A percentile compares a stretch with the other conserved stretches of the same genome.
These are phyloP conservation scores for Wickerhamiella bombiphila DNA, from an alignment of 805 yeast species.

Conservation along the genomic window DNA sequence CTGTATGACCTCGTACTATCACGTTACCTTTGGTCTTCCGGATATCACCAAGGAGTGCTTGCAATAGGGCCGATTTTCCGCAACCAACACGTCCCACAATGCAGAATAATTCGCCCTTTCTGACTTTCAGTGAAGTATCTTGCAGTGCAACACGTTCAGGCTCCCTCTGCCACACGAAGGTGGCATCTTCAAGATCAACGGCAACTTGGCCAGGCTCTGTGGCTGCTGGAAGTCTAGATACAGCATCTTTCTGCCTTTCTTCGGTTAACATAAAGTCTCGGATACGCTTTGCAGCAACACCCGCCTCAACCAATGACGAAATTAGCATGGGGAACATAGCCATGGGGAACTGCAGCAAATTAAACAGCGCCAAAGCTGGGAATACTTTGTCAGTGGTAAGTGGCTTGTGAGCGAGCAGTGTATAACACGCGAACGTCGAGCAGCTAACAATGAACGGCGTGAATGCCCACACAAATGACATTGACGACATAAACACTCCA, in stretches of 20 bases:
- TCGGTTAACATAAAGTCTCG: conserved; percentile 50
- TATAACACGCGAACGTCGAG: conserved; percentile 73
- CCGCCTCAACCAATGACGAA: conserved; percentile 74
- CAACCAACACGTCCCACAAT: conserved; percentile 80
- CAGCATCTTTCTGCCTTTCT: conserved; percentile 74
- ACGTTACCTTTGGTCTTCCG: conserved; percentile 62
- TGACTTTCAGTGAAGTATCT: conserved; percentile 48
- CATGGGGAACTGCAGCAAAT: conserved; percentile 78
- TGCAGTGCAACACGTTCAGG: conserved; percentile 45
- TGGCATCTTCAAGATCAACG: conserved; percentile 24
- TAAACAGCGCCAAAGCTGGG: conserved; percentile 46
- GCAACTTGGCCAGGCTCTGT: conserved; percentile 50
- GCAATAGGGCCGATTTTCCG: conserved; percentile 74
- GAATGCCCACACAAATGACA: conserved; percentile 72
- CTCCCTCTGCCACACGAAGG: conserved; percentile 49
- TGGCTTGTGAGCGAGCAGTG: conserved; percentile 44
- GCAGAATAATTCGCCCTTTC: conserved; percentile 69
- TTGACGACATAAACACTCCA: conserved; percentile 66
- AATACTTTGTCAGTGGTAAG: conserved; percentile 78
- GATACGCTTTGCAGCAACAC: conserved; percentile 42
- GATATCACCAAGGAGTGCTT: conserved; percentile 67
- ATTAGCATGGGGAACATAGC: conserved; percentile 86
- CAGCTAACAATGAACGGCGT: conserved; percentile 86
- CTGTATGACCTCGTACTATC: conserved; percentile 55
- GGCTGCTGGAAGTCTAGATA: conserved; percentile 45